A percentile compares a stretch with the other conserved stretches of the same genome.
Conservation (phyloP, 139 green algal species). For the Chlamydomonas asymmetrica region DNA sequence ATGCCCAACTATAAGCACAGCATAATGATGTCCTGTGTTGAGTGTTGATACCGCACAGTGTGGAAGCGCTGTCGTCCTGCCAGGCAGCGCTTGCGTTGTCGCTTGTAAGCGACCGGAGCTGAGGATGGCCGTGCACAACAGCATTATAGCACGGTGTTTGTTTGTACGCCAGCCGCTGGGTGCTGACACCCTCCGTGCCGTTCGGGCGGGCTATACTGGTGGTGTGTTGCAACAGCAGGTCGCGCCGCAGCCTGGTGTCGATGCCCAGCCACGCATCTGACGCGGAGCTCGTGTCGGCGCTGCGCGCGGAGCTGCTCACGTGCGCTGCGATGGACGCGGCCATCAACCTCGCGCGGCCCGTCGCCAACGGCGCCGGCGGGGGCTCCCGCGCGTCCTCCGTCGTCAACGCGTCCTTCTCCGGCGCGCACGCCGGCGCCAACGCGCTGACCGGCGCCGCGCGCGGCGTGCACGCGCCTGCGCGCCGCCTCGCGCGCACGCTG, state of each 20-base stretch:
- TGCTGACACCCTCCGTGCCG: too few relatives aligned
- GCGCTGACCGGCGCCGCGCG: not conserved
- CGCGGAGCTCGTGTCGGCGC: not conserved
- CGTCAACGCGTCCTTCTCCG: not conserved
- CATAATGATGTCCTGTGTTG: too few relatives aligned
- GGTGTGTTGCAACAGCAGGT: not conserved
- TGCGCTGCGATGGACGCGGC: constrained; percentile 63
- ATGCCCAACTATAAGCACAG: too few relatives aligned
- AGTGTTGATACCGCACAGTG: too few relatives aligned
- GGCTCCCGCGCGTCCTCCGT: not conserved
- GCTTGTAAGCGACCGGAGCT: too few relatives aligned
- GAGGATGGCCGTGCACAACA: too few relatives aligned
- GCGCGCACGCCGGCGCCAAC: not conserved
- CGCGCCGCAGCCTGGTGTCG: too few relatives aligned
- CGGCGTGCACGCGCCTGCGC: constrained; percentile 63
- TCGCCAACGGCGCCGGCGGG: not conserved
- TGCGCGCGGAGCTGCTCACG: constrained; percentile 64
- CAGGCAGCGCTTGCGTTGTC: too few relatives aligned
- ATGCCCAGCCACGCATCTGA: not conserved
- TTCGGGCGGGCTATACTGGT: too few relatives aligned
- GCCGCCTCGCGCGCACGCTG: constrained; percentile 74
- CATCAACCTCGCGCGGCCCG: constrained; percentile 60
- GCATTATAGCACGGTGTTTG: too few relatives aligned
- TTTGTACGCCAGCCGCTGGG: too few relatives aligned
- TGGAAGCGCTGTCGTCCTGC: too few relatives aligned